Evolutionary conservation across 306 rosid species (phyloP).

Genomic region (Gastrolobium villosum): DNA sequence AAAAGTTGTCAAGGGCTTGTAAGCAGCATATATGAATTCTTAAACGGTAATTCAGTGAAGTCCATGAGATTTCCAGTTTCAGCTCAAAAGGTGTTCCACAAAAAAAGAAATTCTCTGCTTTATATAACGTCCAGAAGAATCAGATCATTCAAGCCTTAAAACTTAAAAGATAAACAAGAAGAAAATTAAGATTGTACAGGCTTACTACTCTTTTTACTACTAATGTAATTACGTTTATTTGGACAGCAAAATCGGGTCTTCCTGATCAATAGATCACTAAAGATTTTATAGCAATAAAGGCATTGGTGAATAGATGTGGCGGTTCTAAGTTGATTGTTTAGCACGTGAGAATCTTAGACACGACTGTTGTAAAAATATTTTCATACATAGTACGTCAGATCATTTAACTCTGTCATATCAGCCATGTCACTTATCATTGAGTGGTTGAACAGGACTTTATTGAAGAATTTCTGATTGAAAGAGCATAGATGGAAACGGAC

Average conservation of each 20-base stretch:
- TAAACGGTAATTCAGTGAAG: conserved; percentile 7
- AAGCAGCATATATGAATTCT: background rate
- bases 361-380: background rate
- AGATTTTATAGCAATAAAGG: conserved; percentile 12
- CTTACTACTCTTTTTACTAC: background rate
- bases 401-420: background rate
- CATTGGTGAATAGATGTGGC: background rate
- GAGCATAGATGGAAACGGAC: background rate
- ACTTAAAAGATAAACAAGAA: conserved; percentile 21
- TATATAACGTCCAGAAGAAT: background rate
- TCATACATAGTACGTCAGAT: background rate
- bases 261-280: background rate
- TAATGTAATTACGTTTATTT: background rate
- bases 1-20: background rate
- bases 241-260: background rate
- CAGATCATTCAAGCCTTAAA: background rate
- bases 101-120: background rate
- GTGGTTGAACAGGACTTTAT: background rate
- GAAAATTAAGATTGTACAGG: conserved; percentile 18
- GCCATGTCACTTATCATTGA: background rate
- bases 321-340: conserved; percentile 6
- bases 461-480: background rate
- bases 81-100: conserved; percentile 6
- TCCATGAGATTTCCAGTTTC: conserved; percentile 23
- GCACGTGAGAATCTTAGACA: conserved; percentile 21